Percentiles rank a stretch among this genome's conserved stretches.
phyloP scores from a whole-genome alignment of 192 early-diverging fungal genomes.

The Coemansia sp. region DNA sequence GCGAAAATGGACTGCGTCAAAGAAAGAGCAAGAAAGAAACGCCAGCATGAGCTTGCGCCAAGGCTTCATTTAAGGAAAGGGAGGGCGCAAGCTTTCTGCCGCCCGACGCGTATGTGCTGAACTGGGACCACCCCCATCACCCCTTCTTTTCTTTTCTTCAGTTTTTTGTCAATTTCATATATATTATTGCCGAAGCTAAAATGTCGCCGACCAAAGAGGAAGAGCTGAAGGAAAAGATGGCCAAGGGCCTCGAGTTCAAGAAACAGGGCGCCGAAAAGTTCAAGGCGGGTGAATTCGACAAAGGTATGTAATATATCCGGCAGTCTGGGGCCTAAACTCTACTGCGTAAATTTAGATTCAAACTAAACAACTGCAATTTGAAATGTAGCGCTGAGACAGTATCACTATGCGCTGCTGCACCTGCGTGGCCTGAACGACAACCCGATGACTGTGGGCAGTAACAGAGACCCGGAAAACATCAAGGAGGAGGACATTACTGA shows the following conservation, averaged over 20 bases:
- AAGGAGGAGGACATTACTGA: conserved; percentile 40
- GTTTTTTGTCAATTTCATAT: background rate
- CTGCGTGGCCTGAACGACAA: conserved; percentile 35
- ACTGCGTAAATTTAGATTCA: background rate
- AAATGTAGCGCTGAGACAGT: conserved; percentile 35
- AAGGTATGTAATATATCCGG: conserved; percentile 14
- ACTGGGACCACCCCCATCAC: background rate
- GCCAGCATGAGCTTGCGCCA: background rate
- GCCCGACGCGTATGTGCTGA: background rate
- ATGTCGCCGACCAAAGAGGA: conserved; percentile 2
- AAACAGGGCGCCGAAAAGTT: conserved; percentile 28
- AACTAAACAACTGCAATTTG: background rate
- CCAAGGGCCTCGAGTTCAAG: conserved; percentile 33
- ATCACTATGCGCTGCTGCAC: conserved; percentile 38
- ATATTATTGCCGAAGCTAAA: background rate
- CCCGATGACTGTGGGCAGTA: conserved; percentile 13
- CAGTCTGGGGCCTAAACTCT: background rate
- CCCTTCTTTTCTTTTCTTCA: background rate
- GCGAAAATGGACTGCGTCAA: background rate
- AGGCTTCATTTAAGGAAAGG: background rate
- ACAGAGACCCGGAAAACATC: conserved; percentile 15
- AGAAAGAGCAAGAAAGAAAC: background rate
- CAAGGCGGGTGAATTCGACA: conserved; percentile 23
- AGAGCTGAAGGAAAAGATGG: conserved; percentile 15
- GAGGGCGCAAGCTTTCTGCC: background rate